Evolutionary conservation across 2,329 filamentous ascomycete species (phyloP), one percentile per base, ranked within the genome.

Genomic region (Alternaria ventricosa): DNA sequence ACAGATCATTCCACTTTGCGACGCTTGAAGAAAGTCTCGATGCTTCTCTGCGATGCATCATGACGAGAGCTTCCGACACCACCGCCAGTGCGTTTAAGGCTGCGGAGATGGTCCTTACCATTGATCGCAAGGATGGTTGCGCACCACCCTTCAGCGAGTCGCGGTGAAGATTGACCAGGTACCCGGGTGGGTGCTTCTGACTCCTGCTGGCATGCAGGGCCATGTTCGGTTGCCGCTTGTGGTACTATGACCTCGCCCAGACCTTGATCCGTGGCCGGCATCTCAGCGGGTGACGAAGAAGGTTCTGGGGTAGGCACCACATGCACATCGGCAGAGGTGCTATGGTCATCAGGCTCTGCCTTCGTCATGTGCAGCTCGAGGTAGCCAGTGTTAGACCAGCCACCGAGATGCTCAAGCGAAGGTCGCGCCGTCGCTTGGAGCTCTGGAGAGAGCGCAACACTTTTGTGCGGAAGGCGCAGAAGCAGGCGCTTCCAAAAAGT

Each of bases 21-120:
- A 75, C 86, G 87, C 74, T 89, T 89, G 79, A 97, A 94, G 82
- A 96, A 97, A 0, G 87, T 86, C 49, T 92, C 88, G 71, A 97
- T 87, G 18, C 87, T 93, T 74, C 87, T 89, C 78, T 97, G 94
- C 50, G 85, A 89, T 11, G 87, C 85, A 76, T 97, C 94, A 75
- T 92, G 90, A 60, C 86, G 85, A 43, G 91, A 86, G 71, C 91
- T 96, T 58, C 93, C 93, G 60, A 97, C 91, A 4, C 94, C 94
- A 28, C 93, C 92, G 23, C 90, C 84, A 9, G 93, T 95, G 79
- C 93, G 91, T 77, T 90, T 94, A 61, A 97, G 82, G 27, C 89
- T 88, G 47, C 83, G 80, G 3, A 97, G 86, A 79, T 97, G 94
- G 5, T 88, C 86, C 63, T 87, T 86, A 65, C 87, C 87, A 75